Conservation (phyloP, 1,139 yeast genomes). For the Pichia sp. region DNA sequence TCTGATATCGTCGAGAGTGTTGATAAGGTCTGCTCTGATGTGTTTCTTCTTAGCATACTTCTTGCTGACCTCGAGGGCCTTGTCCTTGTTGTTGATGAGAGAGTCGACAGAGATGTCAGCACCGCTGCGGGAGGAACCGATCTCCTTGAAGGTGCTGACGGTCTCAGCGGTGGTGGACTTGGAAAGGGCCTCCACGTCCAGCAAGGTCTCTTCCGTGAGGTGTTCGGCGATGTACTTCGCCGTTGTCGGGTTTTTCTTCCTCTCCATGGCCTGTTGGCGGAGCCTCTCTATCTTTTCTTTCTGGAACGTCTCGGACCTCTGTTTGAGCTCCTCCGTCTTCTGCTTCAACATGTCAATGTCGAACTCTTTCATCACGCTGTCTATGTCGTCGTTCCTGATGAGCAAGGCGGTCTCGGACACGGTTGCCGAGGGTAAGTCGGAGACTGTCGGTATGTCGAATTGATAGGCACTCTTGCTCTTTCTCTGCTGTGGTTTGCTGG, state of each 20-base stretch:
- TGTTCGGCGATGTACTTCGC: neutral
- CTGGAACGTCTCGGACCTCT: neutral
- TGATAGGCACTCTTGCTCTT: too few relatives aligned
- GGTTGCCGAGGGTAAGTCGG: too few relatives aligned
- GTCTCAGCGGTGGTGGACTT: neutral
- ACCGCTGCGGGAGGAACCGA: too few relatives aligned
- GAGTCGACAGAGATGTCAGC: neutral
- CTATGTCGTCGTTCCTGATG: slow-evolving; percentile 6
- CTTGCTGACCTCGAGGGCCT: slow-evolving; percentile 16
- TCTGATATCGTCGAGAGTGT: slow-evolving; percentile 25
- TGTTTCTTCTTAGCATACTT: slow-evolving; percentile 22
- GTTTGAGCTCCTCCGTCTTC: neutral
- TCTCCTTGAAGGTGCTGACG: too few relatives aligned
- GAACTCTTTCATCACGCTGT: slow-evolving; percentile 9
- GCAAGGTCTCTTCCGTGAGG: neutral
- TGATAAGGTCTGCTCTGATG: slow-evolving; percentile 21
- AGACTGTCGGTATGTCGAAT: too few relatives aligned
- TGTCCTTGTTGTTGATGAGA: slow-evolving; percentile 12
- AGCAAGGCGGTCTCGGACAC: too few relatives aligned
- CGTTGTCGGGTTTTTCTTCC: neutral
- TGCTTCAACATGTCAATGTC: slow-evolving; percentile 7
- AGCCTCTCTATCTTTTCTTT: neutral
- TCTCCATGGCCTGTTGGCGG: too few relatives aligned
- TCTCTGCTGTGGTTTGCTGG: too few relatives aligned
- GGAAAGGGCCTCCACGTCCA: neutral